Evolutionary conservation across 1,284 basidiomycete species (phyloP).

Genomic region (Vanrija humicola): DNA sequence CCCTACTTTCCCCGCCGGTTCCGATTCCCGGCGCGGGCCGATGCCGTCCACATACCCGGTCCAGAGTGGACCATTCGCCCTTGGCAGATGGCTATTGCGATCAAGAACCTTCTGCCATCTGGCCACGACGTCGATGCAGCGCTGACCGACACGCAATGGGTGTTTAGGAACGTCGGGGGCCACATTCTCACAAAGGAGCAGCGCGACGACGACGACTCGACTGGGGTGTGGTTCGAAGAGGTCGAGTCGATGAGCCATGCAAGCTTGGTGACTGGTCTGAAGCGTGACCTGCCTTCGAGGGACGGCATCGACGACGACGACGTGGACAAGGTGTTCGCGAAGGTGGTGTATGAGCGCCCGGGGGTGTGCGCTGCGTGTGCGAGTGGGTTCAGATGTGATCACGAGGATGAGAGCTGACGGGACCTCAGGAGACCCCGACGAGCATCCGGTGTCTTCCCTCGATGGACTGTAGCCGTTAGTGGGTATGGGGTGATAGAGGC

Average conservation of each 20-base stretch:
- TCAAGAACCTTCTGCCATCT: constrained; percentile 32
- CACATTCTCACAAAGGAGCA: constrained; percentile 23
- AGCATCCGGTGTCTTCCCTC: neutral
- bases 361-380: constrained; percentile 5
- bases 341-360: neutral
- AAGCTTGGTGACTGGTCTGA: constrained; percentile 16
- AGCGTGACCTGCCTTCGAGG: constrained; percentile 23
- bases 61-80: constrained; percentile 32
- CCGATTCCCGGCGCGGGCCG: constrained; percentile 11
- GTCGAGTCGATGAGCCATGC: constrained; percentile 15
- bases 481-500: too few relatives aligned
- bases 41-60: constrained; percentile 23
- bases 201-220: constrained; percentile 27
- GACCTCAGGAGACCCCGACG: neutral
- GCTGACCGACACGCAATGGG: constrained; percentile 13
- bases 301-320: constrained; percentile 16
- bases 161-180: constrained; percentile 18
- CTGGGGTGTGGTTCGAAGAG: constrained; percentile 25
- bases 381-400: neutral
- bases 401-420: neutral
- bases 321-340: constrained; percentile 12
- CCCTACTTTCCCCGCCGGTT: neutral
- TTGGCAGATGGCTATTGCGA: constrained; percentile 30
- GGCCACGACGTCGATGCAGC: constrained; percentile 3
- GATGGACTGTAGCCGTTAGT: neutral